Evolutionary conservation across 768 basidiomycete species (phyloP), one percentile per base, ranked within the genome.

Genomic region (Boletus fagicola): DNA sequence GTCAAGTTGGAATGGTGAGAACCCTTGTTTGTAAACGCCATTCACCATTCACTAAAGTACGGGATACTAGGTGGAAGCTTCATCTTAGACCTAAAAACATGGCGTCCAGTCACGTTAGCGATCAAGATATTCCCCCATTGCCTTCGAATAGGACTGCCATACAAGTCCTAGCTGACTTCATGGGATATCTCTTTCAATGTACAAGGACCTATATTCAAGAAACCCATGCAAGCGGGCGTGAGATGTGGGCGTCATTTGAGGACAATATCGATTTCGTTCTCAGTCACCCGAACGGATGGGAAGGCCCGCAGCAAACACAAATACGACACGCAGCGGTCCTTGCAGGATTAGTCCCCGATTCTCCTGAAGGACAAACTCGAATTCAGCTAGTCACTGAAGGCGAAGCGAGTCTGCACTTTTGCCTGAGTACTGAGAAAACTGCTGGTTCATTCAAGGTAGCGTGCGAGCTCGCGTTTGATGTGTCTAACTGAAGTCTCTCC

Each of bases 401-500:
- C 33, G 82, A 83, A 63, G 82, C 82, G 0, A 78, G 77, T 65
- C 64, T 83, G 12, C 80, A 83, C 61, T 83, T 72, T 53, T 79
- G 78, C 42, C 57, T 83, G 49, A 71, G 70, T 7, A 74, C 71
- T 50, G 77, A 74, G 0, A 63, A 76, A 39, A 64, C 66, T 0
- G 60, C 65, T 28, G 64, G 66, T 47, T 63, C 63, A 20, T 65
- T 76, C 50, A 60, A 64, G 62, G 74, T 67, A 36, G 36, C 1
- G 20, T 56, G 6, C 28, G 4, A 39, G 31, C 18, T 26, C 4
- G 39, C 22, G 16, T 43, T 43, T 22, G 18, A 45, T 26, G 15
- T 7, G 5, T 28, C 18, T 51, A 0, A 26, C 56, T 63, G 33
- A 64, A 30, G 9, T 5, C 6, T 16, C 15, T 30, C 24, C 30